These are phyloP conservation scores for Grosmannia serpens DNA, from an alignment of 2,329 filamentous ascomycete genomes.

Conservation along the genomic window DNA sequence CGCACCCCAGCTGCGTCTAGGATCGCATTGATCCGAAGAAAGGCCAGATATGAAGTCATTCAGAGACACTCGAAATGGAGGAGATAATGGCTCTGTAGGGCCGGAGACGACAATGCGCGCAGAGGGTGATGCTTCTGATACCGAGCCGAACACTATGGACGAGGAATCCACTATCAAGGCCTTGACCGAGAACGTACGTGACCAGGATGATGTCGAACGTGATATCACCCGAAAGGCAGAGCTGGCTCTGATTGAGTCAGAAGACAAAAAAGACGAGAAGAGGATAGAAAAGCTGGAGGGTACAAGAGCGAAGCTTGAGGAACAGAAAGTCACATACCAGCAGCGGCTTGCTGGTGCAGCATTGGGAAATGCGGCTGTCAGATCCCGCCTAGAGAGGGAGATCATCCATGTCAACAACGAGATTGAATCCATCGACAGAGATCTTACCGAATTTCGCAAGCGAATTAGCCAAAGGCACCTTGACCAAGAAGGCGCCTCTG, in stretches of 20 bases:
- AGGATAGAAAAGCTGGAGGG: conserved; percentile 47
- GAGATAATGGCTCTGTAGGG: background rate
- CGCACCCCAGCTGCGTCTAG: background rate
- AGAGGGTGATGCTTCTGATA: background rate
- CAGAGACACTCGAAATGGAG: background rate
- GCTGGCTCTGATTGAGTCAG: conserved; percentile 45
- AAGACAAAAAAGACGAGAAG: conserved; percentile 51
- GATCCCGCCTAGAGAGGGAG: conserved; percentile 50
- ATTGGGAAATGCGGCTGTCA: conserved; percentile 35
- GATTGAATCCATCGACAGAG: conserved; percentile 53
- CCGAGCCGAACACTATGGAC: conserved; percentile 21
- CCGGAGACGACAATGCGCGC: background rate
- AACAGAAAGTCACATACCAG: conserved; percentile 48
- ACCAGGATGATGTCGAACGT: conserved; percentile 83
- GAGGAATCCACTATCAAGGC: conserved; percentile 50
- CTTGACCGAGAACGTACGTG: conserved; percentile 58
- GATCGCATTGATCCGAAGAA: background rate
- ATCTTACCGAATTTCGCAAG: conserved; percentile 67
- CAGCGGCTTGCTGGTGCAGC: conserved; percentile 31
- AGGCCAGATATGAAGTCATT: background rate
- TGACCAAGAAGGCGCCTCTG: background rate
- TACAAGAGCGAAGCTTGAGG: conserved; percentile 48
- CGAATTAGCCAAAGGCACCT: conserved; percentile 66
- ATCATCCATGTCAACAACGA: conserved; percentile 44
- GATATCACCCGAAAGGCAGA: conserved; percentile 62